Percentiles rank a stretch among this genome's conserved stretches.
Conservation (phyloP, 2,329 filamentous ascomycete genomes). For the Amylocarpus encephaloides region DNA sequence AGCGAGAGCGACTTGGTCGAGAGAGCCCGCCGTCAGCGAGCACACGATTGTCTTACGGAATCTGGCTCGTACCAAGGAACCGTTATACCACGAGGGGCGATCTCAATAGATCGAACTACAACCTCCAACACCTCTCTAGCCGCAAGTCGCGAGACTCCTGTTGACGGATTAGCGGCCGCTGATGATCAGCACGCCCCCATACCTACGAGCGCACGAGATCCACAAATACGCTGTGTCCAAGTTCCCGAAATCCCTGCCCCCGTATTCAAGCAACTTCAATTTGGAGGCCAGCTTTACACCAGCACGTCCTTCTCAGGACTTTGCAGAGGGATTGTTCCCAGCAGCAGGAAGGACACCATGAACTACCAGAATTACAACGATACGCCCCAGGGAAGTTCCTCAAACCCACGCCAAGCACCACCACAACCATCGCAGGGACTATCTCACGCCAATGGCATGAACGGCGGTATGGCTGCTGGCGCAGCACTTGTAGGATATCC, state of each 20-base stretch:
- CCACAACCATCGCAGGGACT: slow-evolving; percentile 29
- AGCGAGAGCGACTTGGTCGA: neutral
- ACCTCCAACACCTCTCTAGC: neutral
- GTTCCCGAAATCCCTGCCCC: neutral
- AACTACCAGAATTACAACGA: slow-evolving; percentile 15
- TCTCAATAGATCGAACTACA: neutral
- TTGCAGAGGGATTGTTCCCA: neutral
- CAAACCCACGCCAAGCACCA: slow-evolving; percentile 27
- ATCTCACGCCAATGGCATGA: slow-evolving; percentile 29
- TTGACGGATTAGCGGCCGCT: neutral
- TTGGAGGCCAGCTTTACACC: neutral
- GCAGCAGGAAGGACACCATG: neutral
- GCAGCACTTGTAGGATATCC: slow-evolving; percentile 34
- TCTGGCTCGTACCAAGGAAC: neutral
- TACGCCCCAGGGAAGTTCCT: slow-evolving; percentile 15
- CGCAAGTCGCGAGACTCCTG: neutral
- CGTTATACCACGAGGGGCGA: neutral
- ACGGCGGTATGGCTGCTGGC: slow-evolving; percentile 25
- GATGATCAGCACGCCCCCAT: too few relatives aligned
- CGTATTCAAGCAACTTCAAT: neutral
- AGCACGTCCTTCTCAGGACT: neutral
- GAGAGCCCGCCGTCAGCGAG: neutral
- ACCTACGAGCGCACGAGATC: neutral
- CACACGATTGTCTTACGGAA: neutral
- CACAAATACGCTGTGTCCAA: neutral